Percentiles rank a stretch among this genome's conserved stretches.
Conservation (phyloP, 148 eudicot species). For the Amaranthus cruentus region DNA sequence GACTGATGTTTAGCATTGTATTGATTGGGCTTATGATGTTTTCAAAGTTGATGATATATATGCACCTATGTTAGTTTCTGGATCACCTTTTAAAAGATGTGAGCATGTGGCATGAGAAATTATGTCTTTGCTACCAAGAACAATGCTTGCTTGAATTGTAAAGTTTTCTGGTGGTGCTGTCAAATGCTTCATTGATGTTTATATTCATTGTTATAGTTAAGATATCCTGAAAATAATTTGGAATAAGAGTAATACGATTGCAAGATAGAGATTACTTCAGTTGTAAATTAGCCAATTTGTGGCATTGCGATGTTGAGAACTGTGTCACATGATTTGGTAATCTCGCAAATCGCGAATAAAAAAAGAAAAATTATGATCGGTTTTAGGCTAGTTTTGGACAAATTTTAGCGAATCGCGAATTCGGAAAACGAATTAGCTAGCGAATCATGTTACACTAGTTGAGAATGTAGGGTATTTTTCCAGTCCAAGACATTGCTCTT, state of each 20-base stretch:
- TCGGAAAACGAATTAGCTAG: too few relatives aligned
- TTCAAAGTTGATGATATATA: not conserved
- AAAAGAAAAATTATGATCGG: too few relatives aligned
- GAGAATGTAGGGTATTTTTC: not conserved
- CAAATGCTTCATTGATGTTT: not conserved
- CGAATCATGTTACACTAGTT: not conserved
- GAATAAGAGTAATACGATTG: not conserved
- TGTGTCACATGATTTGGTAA: too few relatives aligned
- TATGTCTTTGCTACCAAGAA: not conserved
- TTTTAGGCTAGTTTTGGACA: too few relatives aligned
- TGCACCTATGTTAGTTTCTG: too few relatives aligned
- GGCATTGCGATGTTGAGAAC: not conserved
- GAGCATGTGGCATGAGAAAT: too few relatives aligned
- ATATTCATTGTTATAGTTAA: not conserved
- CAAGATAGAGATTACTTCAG: too few relatives aligned
- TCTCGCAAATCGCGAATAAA: too few relatives aligned
- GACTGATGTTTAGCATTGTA: not conserved
- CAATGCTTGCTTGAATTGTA: not conserved
- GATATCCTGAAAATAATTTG: not conserved
- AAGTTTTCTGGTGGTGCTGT: not conserved
- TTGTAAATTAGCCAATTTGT: too few relatives aligned
- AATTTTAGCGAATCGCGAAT: too few relatives aligned
- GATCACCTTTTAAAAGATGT: too few relatives aligned
- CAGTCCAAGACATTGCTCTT: too few relatives aligned
- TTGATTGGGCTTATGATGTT: not conserved